Evolutionary conservation across 176 grass and related monocot species (phyloP).

Genomic region (Oryza glumipatula): DNA sequence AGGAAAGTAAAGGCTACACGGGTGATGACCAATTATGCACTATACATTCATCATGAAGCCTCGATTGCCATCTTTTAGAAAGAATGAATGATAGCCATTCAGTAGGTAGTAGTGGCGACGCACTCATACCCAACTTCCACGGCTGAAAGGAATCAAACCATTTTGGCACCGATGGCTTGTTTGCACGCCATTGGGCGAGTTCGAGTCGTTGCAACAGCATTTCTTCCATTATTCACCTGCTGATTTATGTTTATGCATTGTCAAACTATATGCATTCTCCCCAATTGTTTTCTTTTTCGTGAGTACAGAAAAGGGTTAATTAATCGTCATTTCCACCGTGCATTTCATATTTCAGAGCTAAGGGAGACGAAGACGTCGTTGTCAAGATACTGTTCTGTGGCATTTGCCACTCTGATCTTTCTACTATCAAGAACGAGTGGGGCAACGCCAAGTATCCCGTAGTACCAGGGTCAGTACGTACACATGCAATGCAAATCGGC

Average conservation of each 20-base stretch:
- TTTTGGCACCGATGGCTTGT: not conserved
- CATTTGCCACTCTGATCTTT: constrained; percentile 48
- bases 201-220: not conserved
- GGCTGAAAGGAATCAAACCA: not conserved
- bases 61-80: not conserved
- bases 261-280: not conserved
- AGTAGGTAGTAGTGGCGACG: not conserved
- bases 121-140: not conserved
- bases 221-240: not conserved
- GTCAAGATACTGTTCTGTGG: constrained; percentile 45
- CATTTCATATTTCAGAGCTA: constrained; percentile 7
- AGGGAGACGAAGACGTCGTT: not conserved
- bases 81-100: not conserved
- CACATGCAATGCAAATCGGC: not conserved
- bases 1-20: not conserved
- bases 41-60: not conserved
- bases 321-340: not conserved
- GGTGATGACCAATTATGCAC: not conserved
- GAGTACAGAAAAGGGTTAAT: not conserved
- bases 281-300: not conserved
- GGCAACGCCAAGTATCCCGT: constrained; percentile 39
- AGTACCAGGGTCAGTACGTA: constrained; percentile 31
- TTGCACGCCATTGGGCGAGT: not conserved
- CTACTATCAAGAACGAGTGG: constrained; percentile 44
- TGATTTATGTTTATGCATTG: not conserved